Conservation (phyloP, 495 filamentous ascomycete genomes). For the Podospora appendiculata region DNA sequence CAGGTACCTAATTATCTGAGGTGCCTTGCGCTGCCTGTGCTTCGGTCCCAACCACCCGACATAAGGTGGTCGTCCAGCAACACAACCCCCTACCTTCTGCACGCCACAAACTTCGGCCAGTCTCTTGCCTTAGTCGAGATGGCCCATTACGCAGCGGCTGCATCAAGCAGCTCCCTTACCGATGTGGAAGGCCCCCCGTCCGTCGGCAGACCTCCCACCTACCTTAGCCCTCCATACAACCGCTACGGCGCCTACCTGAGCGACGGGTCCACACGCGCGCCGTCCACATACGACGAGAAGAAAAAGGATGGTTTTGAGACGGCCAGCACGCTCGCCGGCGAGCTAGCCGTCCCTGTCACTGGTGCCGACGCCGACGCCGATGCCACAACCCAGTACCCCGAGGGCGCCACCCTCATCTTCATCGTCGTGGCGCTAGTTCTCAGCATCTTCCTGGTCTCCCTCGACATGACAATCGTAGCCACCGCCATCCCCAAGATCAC, state of each 20-base stretch:
- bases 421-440: slow-evolving; percentile 41
- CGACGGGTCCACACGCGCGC: slow-evolving; percentile 7
- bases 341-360: not conserved
- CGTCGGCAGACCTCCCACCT: not conserved
- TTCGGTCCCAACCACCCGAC: too few species aligned
- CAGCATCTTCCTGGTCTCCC: slow-evolving; percentile 40
- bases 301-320: not conserved
- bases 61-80: too few species aligned
- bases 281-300: slow-evolving; percentile 2
- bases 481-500: slow-evolving; percentile 40
- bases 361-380: not conserved
- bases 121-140: too few species aligned
- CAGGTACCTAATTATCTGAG: too few species aligned
- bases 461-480: slow-evolving; percentile 47
- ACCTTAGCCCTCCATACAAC: not conserved
- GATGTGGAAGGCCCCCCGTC: too few species aligned
- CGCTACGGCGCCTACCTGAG: slow-evolving; percentile 9
- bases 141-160: too few species aligned
- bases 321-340: slow-evolving; percentile 2
- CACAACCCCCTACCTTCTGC: too few species aligned
- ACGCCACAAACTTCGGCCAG: too few species aligned
- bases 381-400: slow-evolving; percentile 22
- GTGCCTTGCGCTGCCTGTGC: too few species aligned
- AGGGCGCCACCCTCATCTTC: slow-evolving; percentile 24
- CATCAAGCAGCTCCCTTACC: too few species aligned